A percentile compares a stretch with the other conserved stretches of the same genome.
phyloP scores from a whole-genome alignment of 768 basidiomycete genomes.

The Xerocomellus intermedius region DNA sequence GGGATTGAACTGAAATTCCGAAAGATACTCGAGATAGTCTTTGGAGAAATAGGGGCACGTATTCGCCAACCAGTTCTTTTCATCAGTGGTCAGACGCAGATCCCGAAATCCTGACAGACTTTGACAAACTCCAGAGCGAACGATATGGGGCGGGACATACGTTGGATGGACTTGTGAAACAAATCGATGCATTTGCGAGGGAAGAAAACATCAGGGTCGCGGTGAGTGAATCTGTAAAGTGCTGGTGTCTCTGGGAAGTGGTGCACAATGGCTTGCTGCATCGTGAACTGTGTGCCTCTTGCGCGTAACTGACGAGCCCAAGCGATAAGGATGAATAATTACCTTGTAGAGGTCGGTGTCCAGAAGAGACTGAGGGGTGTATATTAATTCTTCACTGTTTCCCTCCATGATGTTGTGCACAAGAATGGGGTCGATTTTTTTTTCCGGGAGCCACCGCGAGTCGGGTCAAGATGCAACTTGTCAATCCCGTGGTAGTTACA shows the following conservation, averaged over 20 bases:
- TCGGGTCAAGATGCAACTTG: no score
- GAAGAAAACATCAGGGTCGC: conserved; percentile 64
- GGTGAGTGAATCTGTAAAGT: conserved; percentile 80
- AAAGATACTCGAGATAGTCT: conserved; percentile 77
- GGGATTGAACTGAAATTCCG: conserved; percentile 66
- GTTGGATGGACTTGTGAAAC: conserved; percentile 53
- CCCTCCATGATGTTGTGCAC: conserved; percentile 11
- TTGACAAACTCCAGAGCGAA: conserved; percentile 25
- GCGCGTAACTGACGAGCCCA: not conserved
- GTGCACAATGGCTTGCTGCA: conserved; percentile 88
- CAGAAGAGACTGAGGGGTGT: conserved; percentile 55
- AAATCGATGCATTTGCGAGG: conserved; percentile 36
- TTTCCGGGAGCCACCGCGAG: not conserved
- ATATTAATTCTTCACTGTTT: conserved; percentile 8
- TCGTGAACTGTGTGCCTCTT: conserved; percentile 61
- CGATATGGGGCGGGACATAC: conserved; percentile 39
- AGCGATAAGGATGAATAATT: not conserved
- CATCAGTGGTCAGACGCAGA: conserved; percentile 56
- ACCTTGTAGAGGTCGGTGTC: conserved; percentile 98
- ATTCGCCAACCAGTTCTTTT: conserved; percentile 62
- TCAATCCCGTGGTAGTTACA: no score
- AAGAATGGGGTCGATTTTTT: not conserved
- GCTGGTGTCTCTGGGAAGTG: conserved; percentile 73
- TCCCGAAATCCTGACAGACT: conserved; percentile 59
- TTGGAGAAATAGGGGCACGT: conserved; percentile 73